Conservation (phyloP, 352 stramenopile species). For the Pythium utonaiense region DNA sequence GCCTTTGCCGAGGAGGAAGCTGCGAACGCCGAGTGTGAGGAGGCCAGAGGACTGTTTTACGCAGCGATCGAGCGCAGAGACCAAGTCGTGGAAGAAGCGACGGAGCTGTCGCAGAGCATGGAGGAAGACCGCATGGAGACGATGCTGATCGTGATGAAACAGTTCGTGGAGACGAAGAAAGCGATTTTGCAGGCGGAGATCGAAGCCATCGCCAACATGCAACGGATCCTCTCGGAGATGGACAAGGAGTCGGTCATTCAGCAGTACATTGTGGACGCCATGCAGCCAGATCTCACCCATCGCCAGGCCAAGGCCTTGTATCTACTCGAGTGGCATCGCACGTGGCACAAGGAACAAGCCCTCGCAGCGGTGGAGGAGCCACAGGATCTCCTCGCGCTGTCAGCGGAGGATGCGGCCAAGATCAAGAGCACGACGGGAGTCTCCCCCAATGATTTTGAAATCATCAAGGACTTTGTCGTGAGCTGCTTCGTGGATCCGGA, state of each 20-base stretch:
- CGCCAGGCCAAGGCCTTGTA: slow-evolving; percentile 71
- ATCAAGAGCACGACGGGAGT: slow-evolving; percentile 52
- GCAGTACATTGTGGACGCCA: slow-evolving; percentile 83
- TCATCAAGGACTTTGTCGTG: slow-evolving; percentile 86
- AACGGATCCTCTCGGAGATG: slow-evolving; percentile 64
- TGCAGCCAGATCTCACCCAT: slow-evolving; percentile 79
- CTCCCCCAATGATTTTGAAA: slow-evolving; percentile 64
- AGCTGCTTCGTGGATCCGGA: slow-evolving; percentile 77
- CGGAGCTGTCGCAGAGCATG: slow-evolving; percentile 70
- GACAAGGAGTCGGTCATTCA: slow-evolving; percentile 83
- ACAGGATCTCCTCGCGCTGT: slow-evolving; percentile 40
- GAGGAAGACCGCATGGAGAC: slow-evolving; percentile 85
- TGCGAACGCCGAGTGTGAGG: slow-evolving; percentile 56
- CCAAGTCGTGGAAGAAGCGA: slow-evolving; percentile 78
- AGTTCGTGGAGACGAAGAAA: slow-evolving; percentile 85
- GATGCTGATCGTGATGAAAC: slow-evolving; percentile 77
- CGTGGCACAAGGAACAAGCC: slow-evolving; percentile 59
- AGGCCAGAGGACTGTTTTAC: slow-evolving; percentile 47
- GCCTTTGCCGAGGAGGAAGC: slow-evolving; percentile 65
- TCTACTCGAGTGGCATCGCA: slow-evolving; percentile 76
- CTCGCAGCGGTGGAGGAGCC: slow-evolving; percentile 38
- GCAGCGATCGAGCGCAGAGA: slow-evolving; percentile 69
- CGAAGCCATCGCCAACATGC: slow-evolving; percentile 62
- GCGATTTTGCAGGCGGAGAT: slow-evolving; percentile 81
- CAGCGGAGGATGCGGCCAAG: slow-evolving; percentile 43